Conservation (phyloP, 768 basidiomycete species). For the Naganishia vishniacii region DNA sequence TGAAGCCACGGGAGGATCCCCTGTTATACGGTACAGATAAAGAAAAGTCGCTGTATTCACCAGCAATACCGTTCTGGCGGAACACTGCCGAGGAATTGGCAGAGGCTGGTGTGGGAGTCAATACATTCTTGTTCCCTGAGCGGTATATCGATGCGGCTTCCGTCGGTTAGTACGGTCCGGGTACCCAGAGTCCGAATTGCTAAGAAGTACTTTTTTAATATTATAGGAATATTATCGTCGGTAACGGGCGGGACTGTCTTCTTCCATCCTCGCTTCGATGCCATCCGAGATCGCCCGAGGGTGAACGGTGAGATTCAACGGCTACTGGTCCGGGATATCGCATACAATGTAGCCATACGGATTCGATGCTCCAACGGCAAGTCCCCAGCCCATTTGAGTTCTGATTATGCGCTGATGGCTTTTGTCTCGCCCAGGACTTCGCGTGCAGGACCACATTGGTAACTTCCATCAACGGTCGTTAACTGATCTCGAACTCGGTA, state of each 20-base stretch:
- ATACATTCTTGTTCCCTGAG: conserved; percentile 74
- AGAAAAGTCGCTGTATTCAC: conserved; percentile 70
- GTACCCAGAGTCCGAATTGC: background rate
- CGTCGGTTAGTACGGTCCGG: conserved; percentile 56
- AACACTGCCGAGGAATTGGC: conserved; percentile 81
- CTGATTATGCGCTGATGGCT: no score
- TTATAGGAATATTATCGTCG: conserved; percentile 60
- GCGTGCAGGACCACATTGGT: conserved; percentile 39
- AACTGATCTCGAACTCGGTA: conserved; percentile 71
- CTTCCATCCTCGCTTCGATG: conserved; percentile 84
- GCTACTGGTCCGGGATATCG: conserved; percentile 64
- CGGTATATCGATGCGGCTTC: conserved; percentile 80
- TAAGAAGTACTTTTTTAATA: background rate
- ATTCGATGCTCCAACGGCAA: conserved; percentile 80
- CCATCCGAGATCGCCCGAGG: conserved; percentile 59
- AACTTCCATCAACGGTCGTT: conserved; percentile 51
- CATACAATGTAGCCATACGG: conserved; percentile 71
- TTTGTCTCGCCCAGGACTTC: conserved; percentile 26
- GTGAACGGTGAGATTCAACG: conserved; percentile 72
- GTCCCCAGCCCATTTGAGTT: no score
- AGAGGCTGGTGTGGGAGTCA: conserved; percentile 82
- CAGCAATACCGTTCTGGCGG: conserved; percentile 73
- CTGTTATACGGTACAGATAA: conserved; percentile 75
- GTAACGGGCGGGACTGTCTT: conserved; percentile 84
- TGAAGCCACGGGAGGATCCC: conserved; percentile 59